These are phyloP conservation scores for Melanogaster broomeanus DNA, from an alignment of 768 basidiomycete species.

Conservation along the genomic window DNA sequence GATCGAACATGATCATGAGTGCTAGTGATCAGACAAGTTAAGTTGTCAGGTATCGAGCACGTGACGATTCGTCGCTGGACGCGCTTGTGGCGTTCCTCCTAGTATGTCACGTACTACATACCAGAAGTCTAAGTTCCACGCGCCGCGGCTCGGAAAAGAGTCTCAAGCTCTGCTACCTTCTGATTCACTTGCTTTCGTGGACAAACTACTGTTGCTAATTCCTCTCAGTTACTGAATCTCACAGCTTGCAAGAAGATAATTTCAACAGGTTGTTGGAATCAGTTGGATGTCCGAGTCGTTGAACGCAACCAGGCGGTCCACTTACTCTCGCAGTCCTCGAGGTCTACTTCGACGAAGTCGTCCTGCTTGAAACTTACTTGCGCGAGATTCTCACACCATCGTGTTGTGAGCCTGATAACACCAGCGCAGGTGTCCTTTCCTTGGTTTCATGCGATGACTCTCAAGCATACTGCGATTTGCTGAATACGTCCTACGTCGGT, in stretches of 20 bases:
- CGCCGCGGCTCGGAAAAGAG: too few species aligned
- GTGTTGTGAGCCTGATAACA: constrained; percentile 6
- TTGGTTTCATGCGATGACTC: constrained; percentile 23
- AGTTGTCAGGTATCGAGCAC: too few species aligned
- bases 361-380: constrained; percentile 42
- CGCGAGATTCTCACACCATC: constrained; percentile 32
- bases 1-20: too few species aligned
- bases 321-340: constrained; percentile 39
- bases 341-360: constrained; percentile 45
- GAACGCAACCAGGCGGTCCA: background rate
- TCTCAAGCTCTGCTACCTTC: background rate
- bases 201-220: background rate
- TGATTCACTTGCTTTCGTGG: background rate
- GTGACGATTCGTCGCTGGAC: constrained; percentile 2
- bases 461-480: constrained; percentile 33
- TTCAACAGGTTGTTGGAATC: background rate
- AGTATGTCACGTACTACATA: too few species aligned
- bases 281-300: background rate
- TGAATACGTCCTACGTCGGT: constrained; percentile 52
- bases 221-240: background rate
- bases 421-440: constrained; percentile 4
- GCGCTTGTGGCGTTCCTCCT: constrained; percentile 9
- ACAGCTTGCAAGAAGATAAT: background rate
- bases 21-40: too few species aligned
- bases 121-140: too few species aligned